phyloP scores from a whole-genome alignment of 1,284 basidiomycete species.

The Cryptococcus sp. region DNA sequence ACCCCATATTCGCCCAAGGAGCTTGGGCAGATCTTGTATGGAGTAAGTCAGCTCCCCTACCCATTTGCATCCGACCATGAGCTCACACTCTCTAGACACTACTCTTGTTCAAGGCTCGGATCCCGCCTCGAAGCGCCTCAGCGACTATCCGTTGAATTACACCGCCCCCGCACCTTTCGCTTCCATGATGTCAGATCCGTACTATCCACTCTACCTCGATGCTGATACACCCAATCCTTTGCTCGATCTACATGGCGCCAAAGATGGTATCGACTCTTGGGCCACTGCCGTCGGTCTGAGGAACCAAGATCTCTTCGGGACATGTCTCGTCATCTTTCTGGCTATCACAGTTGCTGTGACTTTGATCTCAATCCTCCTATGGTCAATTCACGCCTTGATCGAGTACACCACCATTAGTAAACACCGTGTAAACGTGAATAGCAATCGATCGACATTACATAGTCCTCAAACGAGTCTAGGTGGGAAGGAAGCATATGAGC shows the following conservation, averaged over 20 bases:
- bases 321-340: conserved; percentile 77
- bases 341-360: conserved; percentile 69
- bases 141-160: conserved; percentile 56
- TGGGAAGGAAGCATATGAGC: conserved; percentile 23
- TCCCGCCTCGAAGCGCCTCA: conserved; percentile 56
- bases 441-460: not conserved
- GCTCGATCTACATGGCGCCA: conserved; percentile 33
- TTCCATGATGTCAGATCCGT: conserved; percentile 63
- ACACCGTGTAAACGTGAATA: not conserved
- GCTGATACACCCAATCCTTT: conserved; percentile 51
- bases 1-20: conserved; percentile 77
- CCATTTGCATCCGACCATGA: not conserved
- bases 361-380: conserved; percentile 64
- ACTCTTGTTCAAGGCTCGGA: conserved; percentile 58
- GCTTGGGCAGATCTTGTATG: conserved; percentile 83
- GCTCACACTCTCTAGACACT: conserved; percentile 56
- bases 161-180: conserved; percentile 61
- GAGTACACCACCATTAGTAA: conserved; percentile 21
- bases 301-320: conserved; percentile 76
- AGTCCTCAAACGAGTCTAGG: conserved; percentile 18
- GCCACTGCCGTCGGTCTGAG: conserved; percentile 74
- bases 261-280: conserved; percentile 67
- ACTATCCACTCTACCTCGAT: conserved; percentile 75
- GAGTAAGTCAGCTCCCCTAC: conserved; percentile 58
- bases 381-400: conserved; percentile 58